These are phyloP conservation scores for Botrytis galanthina DNA, from an alignment of 2,329 filamentous ascomycete genomes.

Conservation along the genomic window DNA sequence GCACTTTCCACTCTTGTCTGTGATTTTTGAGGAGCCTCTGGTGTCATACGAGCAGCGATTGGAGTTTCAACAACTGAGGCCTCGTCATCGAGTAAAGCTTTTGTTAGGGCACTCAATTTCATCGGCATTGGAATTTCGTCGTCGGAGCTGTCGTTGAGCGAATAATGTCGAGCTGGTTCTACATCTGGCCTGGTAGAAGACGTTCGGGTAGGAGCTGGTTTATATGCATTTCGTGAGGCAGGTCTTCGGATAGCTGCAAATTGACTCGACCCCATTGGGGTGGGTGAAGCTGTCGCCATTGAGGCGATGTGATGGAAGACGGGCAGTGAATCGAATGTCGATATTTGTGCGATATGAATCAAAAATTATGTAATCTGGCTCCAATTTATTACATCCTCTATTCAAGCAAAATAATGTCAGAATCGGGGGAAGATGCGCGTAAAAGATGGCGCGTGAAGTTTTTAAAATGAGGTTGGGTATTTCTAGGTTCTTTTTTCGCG, in stretches of 20 bases:
- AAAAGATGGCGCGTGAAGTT: constrained; percentile 4
- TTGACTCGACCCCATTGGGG: constrained; percentile 51
- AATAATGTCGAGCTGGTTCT: constrained; percentile 45
- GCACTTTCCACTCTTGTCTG: constrained; percentile 27
- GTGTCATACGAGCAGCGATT: constrained; percentile 24
- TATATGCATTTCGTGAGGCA: constrained; percentile 52
- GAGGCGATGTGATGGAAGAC: background rate
- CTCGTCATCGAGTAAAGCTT: constrained; percentile 72
- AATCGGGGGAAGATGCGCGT: constrained; percentile 32
- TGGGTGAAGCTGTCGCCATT: constrained; percentile 56
- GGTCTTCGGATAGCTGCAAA: constrained; percentile 51
- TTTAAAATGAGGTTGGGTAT: background rate
- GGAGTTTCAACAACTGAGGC: constrained; percentile 36
- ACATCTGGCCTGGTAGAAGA: constrained; percentile 30
- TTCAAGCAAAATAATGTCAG: constrained; percentile 23
- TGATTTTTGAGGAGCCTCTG: constrained; percentile 24
- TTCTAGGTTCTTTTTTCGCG: background rate
- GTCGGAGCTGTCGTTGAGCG: constrained; percentile 81
- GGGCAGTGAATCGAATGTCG: constrained; percentile 1
- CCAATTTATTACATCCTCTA: constrained; percentile 29
- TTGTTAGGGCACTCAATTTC: constrained; percentile 90
- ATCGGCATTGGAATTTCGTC: constrained; percentile 86
- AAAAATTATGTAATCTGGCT: constrained; percentile 23
- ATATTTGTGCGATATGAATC: constrained; percentile 20
- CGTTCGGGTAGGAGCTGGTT: constrained; percentile 50